phyloP scores from a whole-genome alignment of 345 rosid species.

The Melaleuca quinquenervia region DNA sequence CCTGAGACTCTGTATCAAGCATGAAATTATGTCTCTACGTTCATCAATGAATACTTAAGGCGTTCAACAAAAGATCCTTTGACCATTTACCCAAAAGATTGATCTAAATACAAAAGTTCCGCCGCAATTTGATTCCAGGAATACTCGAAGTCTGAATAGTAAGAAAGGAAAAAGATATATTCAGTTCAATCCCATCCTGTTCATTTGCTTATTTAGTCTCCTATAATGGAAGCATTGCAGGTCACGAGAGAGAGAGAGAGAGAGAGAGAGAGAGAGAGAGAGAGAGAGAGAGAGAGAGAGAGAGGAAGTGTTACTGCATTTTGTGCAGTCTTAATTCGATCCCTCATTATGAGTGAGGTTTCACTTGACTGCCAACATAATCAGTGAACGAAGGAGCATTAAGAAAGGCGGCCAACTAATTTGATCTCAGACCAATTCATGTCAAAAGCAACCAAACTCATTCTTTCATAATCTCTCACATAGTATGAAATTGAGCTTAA shows the following conservation, averaged over 20 bases:
- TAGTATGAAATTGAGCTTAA: not conserved
- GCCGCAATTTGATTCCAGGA: not conserved
- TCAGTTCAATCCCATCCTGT: not conserved
- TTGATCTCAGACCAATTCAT: not conserved
- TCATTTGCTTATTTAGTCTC: not conserved
- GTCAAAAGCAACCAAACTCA: not conserved
- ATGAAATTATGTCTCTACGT: not conserved
- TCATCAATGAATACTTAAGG: not conserved
- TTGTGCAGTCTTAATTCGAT: not conserved
- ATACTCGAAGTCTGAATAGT: not conserved
- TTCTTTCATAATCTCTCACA: not conserved
- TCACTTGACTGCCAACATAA: not conserved
- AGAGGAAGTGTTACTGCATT: not conserved
- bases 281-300: not conserved
- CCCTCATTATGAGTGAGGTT: not conserved
- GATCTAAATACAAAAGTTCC: not conserved
- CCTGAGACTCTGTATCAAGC: not conserved
- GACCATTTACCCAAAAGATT: not conserved
- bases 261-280: not conserved
- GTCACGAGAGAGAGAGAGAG: not conserved
- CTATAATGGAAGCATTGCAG: not conserved
- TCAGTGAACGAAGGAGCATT: not conserved
- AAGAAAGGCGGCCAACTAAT: not conserved
- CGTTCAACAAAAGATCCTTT: not conserved
- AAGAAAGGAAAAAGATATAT: not conserved